Evolutionary conservation across 164 flowering plant species (phyloP), one percentile per base, ranked within the genome.

Genomic region (Chimonanthus praecox): DNA sequence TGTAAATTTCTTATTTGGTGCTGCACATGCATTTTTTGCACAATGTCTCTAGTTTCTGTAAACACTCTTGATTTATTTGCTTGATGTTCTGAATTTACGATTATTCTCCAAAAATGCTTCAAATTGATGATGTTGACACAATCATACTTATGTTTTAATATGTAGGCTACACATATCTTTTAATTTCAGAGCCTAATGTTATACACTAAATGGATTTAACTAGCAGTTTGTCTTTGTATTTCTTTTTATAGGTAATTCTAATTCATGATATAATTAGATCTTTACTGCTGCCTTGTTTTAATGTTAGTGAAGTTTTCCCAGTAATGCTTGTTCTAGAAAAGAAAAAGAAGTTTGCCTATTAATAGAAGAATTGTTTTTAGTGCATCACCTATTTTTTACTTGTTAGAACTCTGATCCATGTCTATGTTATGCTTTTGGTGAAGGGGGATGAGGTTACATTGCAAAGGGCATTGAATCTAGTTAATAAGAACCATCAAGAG

Each of bases 401-500:
- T 20, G 48, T 44, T 58, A 44, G 45, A 74, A 47, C 64, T 69
- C 64, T 74, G 54, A 70, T 72, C 3, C 7, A 5, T 48, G 18
- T 16, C 33, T 9, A 18, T 73, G 48, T 44, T 51, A 9, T 49
- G 49, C 4, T 69, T 51, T 73, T 76, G 63, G 63, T 94, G 85
- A 79, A 95, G 99, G 98, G 95, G 64, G 91, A 89, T 80, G 97
- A 95, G 80, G 79, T 69, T 64, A 80, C 90, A 47, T 77, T 95
- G 78, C 92, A 85, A 77, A 85, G 58, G 85, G 93, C 86, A 15
- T 73, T 91, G 72, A 78, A 84, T 74, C 83, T 90, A 82, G 85
- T 89, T 73, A 83, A 90, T 73, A 84, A 73, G 73, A 82, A 80
- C 21, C 78, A 73, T 70, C 73, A 80, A 20, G 81, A 85, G 49